These are phyloP conservation scores for Panaeolus cyanescens DNA, from an alignment of 768 basidiomycete genomes.

Conservation along the genomic window DNA sequence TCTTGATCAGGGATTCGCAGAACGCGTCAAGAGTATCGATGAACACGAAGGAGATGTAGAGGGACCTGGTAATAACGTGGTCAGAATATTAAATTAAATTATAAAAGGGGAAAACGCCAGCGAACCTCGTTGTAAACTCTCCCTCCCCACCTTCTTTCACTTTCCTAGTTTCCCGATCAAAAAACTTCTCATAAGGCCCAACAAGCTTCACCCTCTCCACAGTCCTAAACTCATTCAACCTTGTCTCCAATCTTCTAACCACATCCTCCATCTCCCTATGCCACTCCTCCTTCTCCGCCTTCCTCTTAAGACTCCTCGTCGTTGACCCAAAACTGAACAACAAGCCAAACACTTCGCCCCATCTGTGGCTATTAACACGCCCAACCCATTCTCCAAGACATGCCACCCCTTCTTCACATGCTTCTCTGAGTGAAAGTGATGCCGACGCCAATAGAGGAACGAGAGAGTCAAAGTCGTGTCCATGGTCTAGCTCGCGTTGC, in stretches of 20 bases:
- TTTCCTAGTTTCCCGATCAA: constrained; percentile 36
- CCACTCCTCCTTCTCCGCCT: constrained; percentile 14
- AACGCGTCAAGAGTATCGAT: constrained; percentile 43
- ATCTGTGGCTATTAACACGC: constrained; percentile 36
- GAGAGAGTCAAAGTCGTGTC: constrained; percentile 42
- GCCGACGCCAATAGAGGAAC: constrained; percentile 39
- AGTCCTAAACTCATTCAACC: constrained; percentile 33
- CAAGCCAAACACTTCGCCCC: constrained; percentile 28
- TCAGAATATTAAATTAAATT: neutral
- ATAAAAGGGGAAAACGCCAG: neutral
- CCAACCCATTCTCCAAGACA: constrained; percentile 34
- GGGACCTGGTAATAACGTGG: constrained; percentile 28
- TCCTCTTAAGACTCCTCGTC: neutral
- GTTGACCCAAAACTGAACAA: neutral
- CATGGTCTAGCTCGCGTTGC: constrained; percentile 37
- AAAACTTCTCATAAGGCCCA: constrained; percentile 42
- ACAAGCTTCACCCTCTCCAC: constrained; percentile 36
- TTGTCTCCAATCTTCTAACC: constrained; percentile 24
- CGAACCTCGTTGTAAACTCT: constrained; percentile 42
- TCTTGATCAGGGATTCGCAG: constrained; percentile 32
- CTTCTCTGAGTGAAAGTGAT: constrained; percentile 33
- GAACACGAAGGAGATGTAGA: constrained; percentile 50
- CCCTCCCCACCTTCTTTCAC: constrained; percentile 21
- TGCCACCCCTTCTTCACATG: constrained; percentile 27
- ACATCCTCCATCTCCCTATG: constrained; percentile 26